Evolutionary conservation across 2,329 filamentous ascomycete genomes (phyloP), one percentile per base, ranked within the genome.

Genomic region (Calonectria hawksworthii): DNA sequence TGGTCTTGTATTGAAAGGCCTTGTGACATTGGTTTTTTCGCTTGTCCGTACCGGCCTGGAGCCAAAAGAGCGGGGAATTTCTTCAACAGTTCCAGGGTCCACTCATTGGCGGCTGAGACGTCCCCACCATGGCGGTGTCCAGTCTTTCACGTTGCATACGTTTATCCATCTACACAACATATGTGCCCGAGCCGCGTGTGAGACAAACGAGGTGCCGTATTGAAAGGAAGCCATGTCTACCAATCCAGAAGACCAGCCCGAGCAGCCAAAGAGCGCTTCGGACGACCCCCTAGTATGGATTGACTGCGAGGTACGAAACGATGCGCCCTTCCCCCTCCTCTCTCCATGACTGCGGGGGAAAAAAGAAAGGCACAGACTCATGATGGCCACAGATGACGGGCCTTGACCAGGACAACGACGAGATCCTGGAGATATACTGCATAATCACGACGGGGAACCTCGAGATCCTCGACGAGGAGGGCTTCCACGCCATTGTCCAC

Each of bases 351-450:
- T 54, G 61, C 51, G 44, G 47, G 18, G 41, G 32, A 65, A n/a
- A n/a, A n/a, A n/a, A n/a, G n/a, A n/a, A 36, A 11, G 30, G 21
- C 56, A 52, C 65, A 59, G 61, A 72, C 51, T 51, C 76, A 73
- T 72, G 75, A 79, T 64, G 70, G 68, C 74, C 23, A 21, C 54
- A 98, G 95, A 99, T 99, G 97, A 99, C 86, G n/a, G 86, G 86
- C 14, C 82, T 87, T n/a, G 90, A 98, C 84, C 89, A 93, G 2
- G 91, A 94, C 74, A 92, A 88, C 38, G 96, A 99, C 83, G 93
- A 93, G 71, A 97, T 99, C 82, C 92, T 99, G 82, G 96, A 98
- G 81, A 94, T 99, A 72, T 96, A 94, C 85, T 98, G 96, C 87
- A 94, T 98, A 85, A 91, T 99, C 83, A 99, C 97, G 10, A 94